phyloP scores from a whole-genome alignment of 495 filamentous ascomycete species.

The Trichoderma asperelloides region DNA sequence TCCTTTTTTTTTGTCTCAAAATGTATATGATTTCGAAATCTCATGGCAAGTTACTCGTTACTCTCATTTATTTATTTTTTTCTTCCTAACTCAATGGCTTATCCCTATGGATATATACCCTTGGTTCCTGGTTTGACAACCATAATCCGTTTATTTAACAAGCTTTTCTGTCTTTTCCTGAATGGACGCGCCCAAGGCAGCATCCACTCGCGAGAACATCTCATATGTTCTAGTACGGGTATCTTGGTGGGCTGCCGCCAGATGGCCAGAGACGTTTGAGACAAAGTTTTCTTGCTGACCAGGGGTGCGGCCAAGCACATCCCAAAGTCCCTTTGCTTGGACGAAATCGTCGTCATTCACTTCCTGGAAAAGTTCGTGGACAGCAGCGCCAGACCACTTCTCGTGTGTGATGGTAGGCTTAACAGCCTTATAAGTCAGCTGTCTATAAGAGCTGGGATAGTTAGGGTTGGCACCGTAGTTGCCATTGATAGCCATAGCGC shows the following conservation, averaged over 20 bases:
- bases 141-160: not conserved
- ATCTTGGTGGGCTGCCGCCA: not conserved
- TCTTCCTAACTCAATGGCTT: not conserved
- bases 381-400: slow-evolving; percentile 17
- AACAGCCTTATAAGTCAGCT: slow-evolving; percentile 13
- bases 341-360: slow-evolving; percentile 36
- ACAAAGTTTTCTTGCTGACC: slow-evolving; percentile 31
- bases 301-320: slow-evolving; percentile 23
- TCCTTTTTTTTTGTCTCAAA: too few species aligned
- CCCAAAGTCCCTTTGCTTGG: slow-evolving; percentile 30
- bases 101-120: not conserved
- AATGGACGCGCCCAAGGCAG: not conserved
- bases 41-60: too few species aligned
- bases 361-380: slow-evolving; percentile 24
- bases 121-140: not conserved
- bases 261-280: slow-evolving; percentile 20
- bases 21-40: too few species aligned
- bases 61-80: not conserved
- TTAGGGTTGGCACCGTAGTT: slow-evolving; percentile 39
- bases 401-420: slow-evolving; percentile 17
- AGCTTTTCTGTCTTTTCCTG: not conserved
- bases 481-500: slow-evolving; percentile 22
- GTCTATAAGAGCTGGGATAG: slow-evolving; percentile 26
- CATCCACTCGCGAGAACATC: not conserved
- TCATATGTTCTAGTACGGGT: not conserved